Base-by-base conservation (phyloP, 1,284 basidiomycete species). In the Trametes pubescens region DNA sequence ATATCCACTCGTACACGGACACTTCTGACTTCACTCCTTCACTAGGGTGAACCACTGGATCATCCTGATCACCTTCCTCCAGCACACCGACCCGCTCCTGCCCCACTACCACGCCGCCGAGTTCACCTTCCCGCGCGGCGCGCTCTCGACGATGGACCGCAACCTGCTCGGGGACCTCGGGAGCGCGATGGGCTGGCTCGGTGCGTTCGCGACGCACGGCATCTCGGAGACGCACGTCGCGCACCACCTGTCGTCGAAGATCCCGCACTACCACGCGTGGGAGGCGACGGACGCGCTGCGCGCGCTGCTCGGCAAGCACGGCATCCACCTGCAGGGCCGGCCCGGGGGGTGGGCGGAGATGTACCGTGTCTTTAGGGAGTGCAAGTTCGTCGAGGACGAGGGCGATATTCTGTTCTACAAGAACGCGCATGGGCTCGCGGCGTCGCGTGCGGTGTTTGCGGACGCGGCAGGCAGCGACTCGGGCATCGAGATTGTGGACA, bases 61-160 rank as follows among this genome's bases (percentile, higher is more conserved):
- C 61, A 93, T 97, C 65, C 76, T 94, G 70, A 95, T 96, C 81
- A 96, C 94, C 34, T 96, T 94, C 90, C 86, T 99, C 65, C 98
- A 99, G 81, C 98, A 99, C 85, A 98, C 97, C 72, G 97, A 99
- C 81, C 95, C 96, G 22, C 77, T 92, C 49, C 85, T 99, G 35
- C 96, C 96, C 59, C 97, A 99, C 82, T 99, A 99, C 86, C 92
- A 94, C 71, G 89, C 91, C 26, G 79, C 90, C 53, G 89, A 92
- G 73, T 99, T 97, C 85, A 98, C 91, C 52, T 99, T 99, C 86
- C 84, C 93, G 59, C 95, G 97, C 72, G 97, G 97, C 67, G 97
- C 97, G n/a, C 89, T 99, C 57, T 84, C 94, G 67, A 99, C 97
- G 21, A 85, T 99, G 51, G 96, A 99, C 79, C 95, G 98, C 65